These are phyloP conservation scores for Sorghum bicolor DNA, from an alignment of 176 grass and related monocot species.

Conservation along the genomic window Sorghum_bicolor_NCBIv3 NC_012870.2:75921501-75922000, in stretches of 20 bases:
- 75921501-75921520: not conserved
- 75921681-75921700: constrained; percentile 7
- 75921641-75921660: not conserved
- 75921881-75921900: not conserved
- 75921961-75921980: constrained; percentile 32
- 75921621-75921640: constrained; percentile 32
- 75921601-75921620: constrained; percentile 43
- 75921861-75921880: constrained; percentile 37
- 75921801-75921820: constrained; percentile 11
- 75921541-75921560: constrained; percentile 28
- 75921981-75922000: constrained; percentile 21
- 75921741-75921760: not conserved
- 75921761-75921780: constrained; percentile 30
- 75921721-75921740: constrained; percentile 19
- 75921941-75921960: not conserved
- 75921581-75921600: constrained; percentile 52
- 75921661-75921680: not conserved
- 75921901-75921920: not conserved
- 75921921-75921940: not conserved
- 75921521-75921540: not conserved
- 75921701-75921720: constrained; percentile 10
- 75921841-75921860: not conserved
- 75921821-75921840: no score
- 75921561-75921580: constrained; percentile 50
- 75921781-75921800: constrained; percentile 7